Evolutionary conservation across 495 filamentous ascomycete genomes (phyloP), one percentile per base, ranked within the genome.

Genomic region (Thermothielavioides terrestris): DNA sequence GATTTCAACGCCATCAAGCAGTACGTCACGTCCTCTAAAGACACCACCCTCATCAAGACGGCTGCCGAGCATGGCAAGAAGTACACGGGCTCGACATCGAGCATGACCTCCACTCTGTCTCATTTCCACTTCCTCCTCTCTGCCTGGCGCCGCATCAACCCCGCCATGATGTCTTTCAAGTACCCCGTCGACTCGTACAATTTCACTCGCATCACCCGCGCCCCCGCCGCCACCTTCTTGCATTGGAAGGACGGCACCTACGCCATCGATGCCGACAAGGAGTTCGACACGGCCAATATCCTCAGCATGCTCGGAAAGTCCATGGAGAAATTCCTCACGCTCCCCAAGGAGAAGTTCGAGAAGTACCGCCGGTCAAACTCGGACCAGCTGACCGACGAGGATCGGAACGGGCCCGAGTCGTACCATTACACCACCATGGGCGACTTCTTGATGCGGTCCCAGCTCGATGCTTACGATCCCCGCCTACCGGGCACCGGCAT

Each of bases 191-290:
- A 78, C 7, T 64, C 75, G 22, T 55, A 63, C n/a, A 72, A 69
- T 1, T 95, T 91, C 64, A 94, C 89, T 6, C 69, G 71, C 14
- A 70, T 94, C 32, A 72, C 79, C 50, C 77, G 81, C 46, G 76
- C 76, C 1, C 89, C 92, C 1, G 74, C 80, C 12, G 87, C 89
- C 14, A 81, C 90, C 56, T 94, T 97, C 58, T 68, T 97, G 21
- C 81, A 86, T 36, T 89, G 81, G 67, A 89, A 85, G 57, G 77
- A 91, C 63, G 89, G 87, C 3, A 73, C 77, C 1, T 96, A 97
- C 63, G 91, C 94, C n/a, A 94, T 99, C 53, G 92, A 99, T 68
- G 86, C 89, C 0, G 92, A 97, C 66, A 99, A 97, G 69, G 80
- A 95, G 63, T 94, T 78, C 58, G 92, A 95, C 53, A 76, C 68